Conservation (phyloP, 805 yeast genomes). For the Sugiyamaella americana region DNA sequence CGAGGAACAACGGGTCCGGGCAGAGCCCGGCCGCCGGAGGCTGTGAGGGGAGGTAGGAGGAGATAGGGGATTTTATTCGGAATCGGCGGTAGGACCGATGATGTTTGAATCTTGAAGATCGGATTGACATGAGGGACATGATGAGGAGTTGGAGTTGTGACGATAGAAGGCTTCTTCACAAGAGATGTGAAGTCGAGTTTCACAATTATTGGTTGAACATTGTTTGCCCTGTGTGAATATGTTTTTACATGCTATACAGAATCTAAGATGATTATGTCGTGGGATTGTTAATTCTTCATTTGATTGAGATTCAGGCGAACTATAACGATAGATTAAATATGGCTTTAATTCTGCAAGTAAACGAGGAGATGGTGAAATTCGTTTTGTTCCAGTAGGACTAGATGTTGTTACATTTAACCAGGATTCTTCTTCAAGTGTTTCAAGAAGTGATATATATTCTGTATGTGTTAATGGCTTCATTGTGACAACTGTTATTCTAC, state of each 20-base stretch:
- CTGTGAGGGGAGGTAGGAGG: too few relatives aligned
- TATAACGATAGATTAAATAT: conserved; percentile 40
- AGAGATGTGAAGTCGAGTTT: conserved; percentile 41
- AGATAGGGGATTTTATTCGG: too few relatives aligned
- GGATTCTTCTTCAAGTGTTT: conserved; percentile 4
- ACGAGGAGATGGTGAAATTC: conserved; percentile 32
- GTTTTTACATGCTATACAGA: conserved; percentile 48
- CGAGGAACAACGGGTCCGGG: neutral
- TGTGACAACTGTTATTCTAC: neutral
- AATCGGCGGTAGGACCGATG: too few relatives aligned
- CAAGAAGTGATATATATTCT: conserved; percentile 7
- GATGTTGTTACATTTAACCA: neutral
- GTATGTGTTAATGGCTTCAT: neutral
- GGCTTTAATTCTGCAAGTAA: conserved; percentile 43
- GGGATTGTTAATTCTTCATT: too few relatives aligned
- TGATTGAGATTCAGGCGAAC: conserved; percentile 16
- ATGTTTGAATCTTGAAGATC: conserved; percentile 5
- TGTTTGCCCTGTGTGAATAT: conserved; percentile 48
- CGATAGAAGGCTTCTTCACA: conserved; percentile 34
- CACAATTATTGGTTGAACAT: conserved; percentile 35
- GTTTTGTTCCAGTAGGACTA: neutral
- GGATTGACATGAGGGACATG: conserved; percentile 13
- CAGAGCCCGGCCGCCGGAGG: conserved; percentile 1
- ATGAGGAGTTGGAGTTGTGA: conserved; percentile 1
- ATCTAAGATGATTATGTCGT: conserved; percentile 30